Evolutionary conservation across 306 rosid species (phyloP), one percentile per base, ranked within the genome.

Genomic region (Comarum palustre): DNA sequence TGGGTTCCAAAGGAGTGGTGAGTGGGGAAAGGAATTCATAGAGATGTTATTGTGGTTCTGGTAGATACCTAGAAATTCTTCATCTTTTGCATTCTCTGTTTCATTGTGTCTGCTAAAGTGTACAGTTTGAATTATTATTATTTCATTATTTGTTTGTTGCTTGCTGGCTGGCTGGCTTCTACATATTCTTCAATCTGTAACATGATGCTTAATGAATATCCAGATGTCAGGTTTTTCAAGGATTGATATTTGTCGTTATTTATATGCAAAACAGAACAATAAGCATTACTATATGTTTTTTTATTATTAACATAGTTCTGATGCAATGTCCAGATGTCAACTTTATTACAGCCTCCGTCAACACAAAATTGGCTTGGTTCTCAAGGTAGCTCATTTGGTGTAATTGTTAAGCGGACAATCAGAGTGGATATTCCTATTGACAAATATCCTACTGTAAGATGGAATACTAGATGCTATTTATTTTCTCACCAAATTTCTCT

Each of bases 391-490:
- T 87, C 99, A 61, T 91, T 96, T 29, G 96, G 97, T 80, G 83
- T 90, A 58, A 85, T 95, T 68, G 96, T 86, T 71, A 91, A 95
- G 80, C 86, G 87, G 85, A 91, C 99, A 52, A 74, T 95, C 73
- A 88, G 99, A 83, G 99, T 95, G 74, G 99, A 95, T 75, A 85
- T 95, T 75, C 99, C 99, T 4, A 93, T 91, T 59, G 99, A 84
- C 17, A 75, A 78, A 52, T 91, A 73, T 77, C 99, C 99, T 63
- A 88, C 77, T 81, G 99, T 95, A 88, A 60, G 85, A 46, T 67
- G 54, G 63, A 68, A 34, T 43, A 61, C 59, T 47, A 62, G 11
- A 55, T 78, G 45, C 22, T 34, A 17, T 31, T 45, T 60, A 45
- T 19, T 80, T 59, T 66, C 6, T 68, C 20, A 34, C 17, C 42